Base-by-base conservation (phyloP, 2,329 filamentous ascomycete genomes). In the Metarhizium rileyi region DNA sequence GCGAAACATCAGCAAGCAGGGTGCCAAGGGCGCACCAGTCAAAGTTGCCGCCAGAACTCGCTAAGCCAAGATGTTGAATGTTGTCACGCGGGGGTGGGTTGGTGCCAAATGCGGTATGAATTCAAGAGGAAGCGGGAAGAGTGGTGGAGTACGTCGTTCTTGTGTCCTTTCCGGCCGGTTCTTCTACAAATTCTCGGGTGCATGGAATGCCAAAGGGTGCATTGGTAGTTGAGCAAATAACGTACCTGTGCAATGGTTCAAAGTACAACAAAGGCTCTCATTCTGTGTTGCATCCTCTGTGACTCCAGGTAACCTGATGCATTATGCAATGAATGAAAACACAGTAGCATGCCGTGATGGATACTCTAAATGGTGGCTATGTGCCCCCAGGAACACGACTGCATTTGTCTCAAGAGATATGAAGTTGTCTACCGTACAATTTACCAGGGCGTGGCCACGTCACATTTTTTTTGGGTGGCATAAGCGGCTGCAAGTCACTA, bases 1-100 rank as follows among this genome's bases (percentile, higher is more conserved):
- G 66, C 84, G 87, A 73, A 87, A 95, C 71, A 78, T 85, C 72
- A 90, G 89, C 84, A 98, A 98, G 87, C 89, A 95, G 82, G 90
- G 89, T 67, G 85, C 89, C 60, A 95, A 95, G 84, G 93, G 93
- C 66, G 82, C 90, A 62, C 82, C 80, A 64, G 74, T 77, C 69
- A 96, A 96, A 86, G 84, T 89, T 64, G 80, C 85, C 70, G 83
- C 87, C 70, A 90, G 84, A 69, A 85, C 80, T 77, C 90, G 90
- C 77, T 95, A 68, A 67, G 27, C 28, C 22, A 20, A 35, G 47
- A 41, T 33, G 46, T 28, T 41, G 42, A 38, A 28, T 41, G 46
- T 50, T 45, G 26, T 41, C 46, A 33, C 43, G 23, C 20, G 48
- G 42, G 48, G 44, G 40, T 30, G n/a, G n/a, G n/a, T 49, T 42